Base-by-base conservation (phyloP, 129 eudicot genomes). In the Ambrosia artemisiifolia region DNA sequence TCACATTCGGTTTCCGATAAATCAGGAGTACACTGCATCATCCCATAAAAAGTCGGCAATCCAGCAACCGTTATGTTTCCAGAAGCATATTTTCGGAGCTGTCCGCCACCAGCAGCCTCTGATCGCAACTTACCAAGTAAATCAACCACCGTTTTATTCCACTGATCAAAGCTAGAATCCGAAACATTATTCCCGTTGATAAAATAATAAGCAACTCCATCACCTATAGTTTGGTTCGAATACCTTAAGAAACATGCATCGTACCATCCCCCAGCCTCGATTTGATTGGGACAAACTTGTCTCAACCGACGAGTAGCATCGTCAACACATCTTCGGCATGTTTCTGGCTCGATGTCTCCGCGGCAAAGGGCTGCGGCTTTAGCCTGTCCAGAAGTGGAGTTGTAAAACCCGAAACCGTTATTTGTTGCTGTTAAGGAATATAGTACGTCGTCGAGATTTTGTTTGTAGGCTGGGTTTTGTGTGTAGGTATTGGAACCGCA, bases 1-100 rank as follows among this genome's bases (percentile, higher is more conserved):
- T 17, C 47, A 61, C 93, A 87, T 49, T 74, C 61, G 2, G 33
- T 43, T 1, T 19, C 17, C 8, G 85, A 46, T 36, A 90, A 63
- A 73, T 90, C 93, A n/a, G 93, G 93, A 7, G 86, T 83, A 77
- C 96, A 90, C 82, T 90, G 93, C 64, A 66, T 75, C 38, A 83
- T 62, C 7, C 77, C 84, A 56, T 65, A 90, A 4, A 90, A 14
- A 5, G 70, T 72, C 8, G 1, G 7, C 5, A 11, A 33, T 16
- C 75, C 70, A 0, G 69, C 6, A 1, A 20, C 59, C 6, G 38
- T 42, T 19, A 28, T 16, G 9, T 69, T 77, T 16, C 82, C 91
- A 0, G 74, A 54, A 0, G 82, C 83, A 16, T 78, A 85, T 62
- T 81, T 87, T 53, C 71, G 56, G 1, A 51, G 48, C 9, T 60